Evolutionary conservation across 495 filamentous ascomycete species (phyloP), one percentile per base, ranked within the genome.

Genomic region (Thermothielavioides terrestris): DNA sequence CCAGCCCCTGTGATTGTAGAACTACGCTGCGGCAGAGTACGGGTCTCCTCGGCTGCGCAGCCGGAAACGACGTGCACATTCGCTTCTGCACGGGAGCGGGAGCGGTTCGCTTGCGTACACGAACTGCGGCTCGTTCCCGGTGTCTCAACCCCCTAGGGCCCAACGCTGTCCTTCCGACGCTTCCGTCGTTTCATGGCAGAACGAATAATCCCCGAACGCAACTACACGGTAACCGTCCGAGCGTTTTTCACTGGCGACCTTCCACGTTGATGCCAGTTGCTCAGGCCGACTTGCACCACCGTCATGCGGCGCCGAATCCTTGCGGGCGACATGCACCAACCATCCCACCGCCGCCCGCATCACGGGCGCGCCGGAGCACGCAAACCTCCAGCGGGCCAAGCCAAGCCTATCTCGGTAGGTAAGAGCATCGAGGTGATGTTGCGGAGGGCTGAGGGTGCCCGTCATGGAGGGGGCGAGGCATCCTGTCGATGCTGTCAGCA

Each of bases 81-180:
- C 41, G 17, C 27, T 43, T 32, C 27, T 32, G 26, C 27, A 30
- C 41, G 26, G 27, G 17, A 15, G 7, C 23, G 17, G 27, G 7
- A 30, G n/a, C n/a, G n/a, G n/a, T n/a, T n/a, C n/a, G n/a, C n/a
- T n/a, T n/a, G n/a, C 15, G 17, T 27, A 22, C 8, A 38, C 21
- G 41, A 44, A 17, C 12, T 42, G 25, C 49, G 49, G 49, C 39
- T 51, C 28, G 41, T 12, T 39, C n/a, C 49, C 49, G 49, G 37
- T 21, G 43, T 3, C 9, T 25, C 30, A 18, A 17, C 4, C 2
- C 3, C 11, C n/a, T n/a, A 17, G 37, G n/a, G 11, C 40, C 31
- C 27, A 5, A 17, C 31, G 14, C 1, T 38, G n/a, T 10, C 20
- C 3, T 43, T 7, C 23, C 39, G 25, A 7, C 14, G 28, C 25